Conservation (phyloP, 257 asterid species). For the Fraxinus cuspidata region DNA sequence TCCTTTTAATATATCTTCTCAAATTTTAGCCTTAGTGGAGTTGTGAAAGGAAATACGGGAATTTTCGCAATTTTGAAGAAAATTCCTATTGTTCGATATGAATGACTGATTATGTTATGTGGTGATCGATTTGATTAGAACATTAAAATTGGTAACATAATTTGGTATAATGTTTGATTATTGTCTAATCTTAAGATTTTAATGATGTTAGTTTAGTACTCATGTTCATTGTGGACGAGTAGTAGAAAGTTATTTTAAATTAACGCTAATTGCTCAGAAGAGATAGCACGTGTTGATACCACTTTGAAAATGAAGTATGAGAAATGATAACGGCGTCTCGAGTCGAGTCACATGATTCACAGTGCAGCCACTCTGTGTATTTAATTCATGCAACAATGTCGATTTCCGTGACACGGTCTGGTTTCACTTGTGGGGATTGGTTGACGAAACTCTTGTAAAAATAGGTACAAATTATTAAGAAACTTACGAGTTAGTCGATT, state of each 20-base stretch:
- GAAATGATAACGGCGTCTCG: not conserved
- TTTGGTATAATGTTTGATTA: not conserved
- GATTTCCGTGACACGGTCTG: not conserved
- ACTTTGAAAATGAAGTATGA: not conserved
- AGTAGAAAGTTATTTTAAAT: not conserved
- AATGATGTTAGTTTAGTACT: not conserved
- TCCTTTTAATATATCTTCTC: no score
- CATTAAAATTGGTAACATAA: no score
- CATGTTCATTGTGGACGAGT: not conserved
- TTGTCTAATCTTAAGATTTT: not conserved
- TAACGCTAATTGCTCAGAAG: not conserved
- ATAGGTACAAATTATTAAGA: no score
- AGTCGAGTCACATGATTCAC: not conserved
- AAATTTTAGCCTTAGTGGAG: no score
- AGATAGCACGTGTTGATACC: not conserved
- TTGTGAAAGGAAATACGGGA: not conserved
- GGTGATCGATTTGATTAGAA: not conserved
- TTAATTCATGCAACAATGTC: not conserved
- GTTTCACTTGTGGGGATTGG: no score
- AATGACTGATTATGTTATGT: no score
- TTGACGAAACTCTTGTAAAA: no score
- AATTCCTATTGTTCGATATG: no score
- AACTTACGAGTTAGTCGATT: no score
- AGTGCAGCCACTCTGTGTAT: not conserved
- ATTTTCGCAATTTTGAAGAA: no score